Base-by-base conservation (phyloP, 768 basidiomycete species). In the Boletus reticuloceps region DNA sequence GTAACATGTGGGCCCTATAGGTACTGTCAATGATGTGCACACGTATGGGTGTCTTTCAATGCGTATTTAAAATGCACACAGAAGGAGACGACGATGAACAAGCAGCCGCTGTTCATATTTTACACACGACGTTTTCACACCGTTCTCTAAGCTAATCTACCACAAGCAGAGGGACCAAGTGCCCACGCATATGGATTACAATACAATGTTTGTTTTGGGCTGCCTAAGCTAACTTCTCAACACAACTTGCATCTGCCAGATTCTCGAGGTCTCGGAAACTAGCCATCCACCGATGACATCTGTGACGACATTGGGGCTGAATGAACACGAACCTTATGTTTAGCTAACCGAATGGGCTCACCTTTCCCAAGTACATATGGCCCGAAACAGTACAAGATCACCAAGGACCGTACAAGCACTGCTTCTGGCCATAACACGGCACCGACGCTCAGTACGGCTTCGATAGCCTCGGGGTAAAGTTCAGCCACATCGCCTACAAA, bases 11-110 rank as follows among this genome's bases (percentile, higher is more conserved):
- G 32, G 41, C 9, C 14, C n/a, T n/a, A n/a, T 36, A 68, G 67
- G 50, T 68, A 68, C 19, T 68, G 67, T 39, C 51, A 68, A 45
- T 68, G 36, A 64, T 27, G 27, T 27, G 8, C 27, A 27, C 27
- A 27, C 27, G 27, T 27, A 9, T 9, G 2, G 9, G 27, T 29
- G 29, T 10, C 29, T 2, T 29, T 29, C 29, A 29, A 29, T 29
- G 29, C 29, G 29, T 29, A 27, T 27, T 27, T 27, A 0, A 1
- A 9, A 27, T 27, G 29, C 29, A 29, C 29, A 2, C 29, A 9
- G 22, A 22, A 22, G 29, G 29, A 29, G 29, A 29, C 29, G 29
- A 29, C 9, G 29, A 31, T 31, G 29, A 31, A 44, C 25, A 11
- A 25, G 27, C 16, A 8, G 27, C 27, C n/a, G n/a, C n/a, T n/a